Evolutionary conservation across 805 yeast species (phyloP).

Genomic region (Yarrowia sp.): DNA sequence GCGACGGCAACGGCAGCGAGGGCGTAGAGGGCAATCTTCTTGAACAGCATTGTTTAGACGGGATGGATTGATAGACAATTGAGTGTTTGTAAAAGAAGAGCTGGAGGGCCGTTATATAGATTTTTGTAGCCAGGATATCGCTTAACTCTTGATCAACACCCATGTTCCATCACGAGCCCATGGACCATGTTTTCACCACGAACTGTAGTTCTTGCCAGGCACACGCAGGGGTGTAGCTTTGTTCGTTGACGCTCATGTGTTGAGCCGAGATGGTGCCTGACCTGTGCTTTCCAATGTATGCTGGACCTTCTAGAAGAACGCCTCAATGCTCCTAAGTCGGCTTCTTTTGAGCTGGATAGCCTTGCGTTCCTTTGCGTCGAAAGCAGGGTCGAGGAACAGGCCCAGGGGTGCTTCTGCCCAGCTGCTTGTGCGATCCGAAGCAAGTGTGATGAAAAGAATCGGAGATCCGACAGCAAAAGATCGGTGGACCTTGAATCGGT

Average conservation of each 20-base stretch:
- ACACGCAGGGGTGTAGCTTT: not conserved
- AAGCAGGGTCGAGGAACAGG: constrained; percentile 32
- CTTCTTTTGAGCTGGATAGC: constrained; percentile 1
- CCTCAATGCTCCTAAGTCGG: not conserved
- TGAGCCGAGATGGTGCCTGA: not conserved
- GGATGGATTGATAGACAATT: not conserved
- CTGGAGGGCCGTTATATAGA: constrained; percentile 7
- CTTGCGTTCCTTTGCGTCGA: constrained; percentile 15
- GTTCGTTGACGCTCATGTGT: not conserved
- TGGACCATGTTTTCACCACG: not conserved
- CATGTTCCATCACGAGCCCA: not conserved
- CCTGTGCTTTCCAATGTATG: not conserved
- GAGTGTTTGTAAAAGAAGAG: not conserved
- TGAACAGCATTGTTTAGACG: constrained; percentile 20
- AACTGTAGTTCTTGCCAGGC: constrained; percentile 2
- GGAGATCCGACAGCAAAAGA: constrained; percentile 3
- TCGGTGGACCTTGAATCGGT: constrained; percentile 7
- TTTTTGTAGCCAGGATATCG: not conserved
- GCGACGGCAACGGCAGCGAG: constrained; percentile 28
- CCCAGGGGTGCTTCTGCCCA: constrained; percentile 11
- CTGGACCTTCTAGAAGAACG: not conserved
- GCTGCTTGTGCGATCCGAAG: not conserved
- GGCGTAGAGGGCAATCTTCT: constrained; percentile 27
- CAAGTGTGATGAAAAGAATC: not conserved
- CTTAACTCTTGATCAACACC: too few species aligned